Evolutionary conservation across 768 basidiomycete species (phyloP).

Genomic region (Ephemerocybe angulata): DNA sequence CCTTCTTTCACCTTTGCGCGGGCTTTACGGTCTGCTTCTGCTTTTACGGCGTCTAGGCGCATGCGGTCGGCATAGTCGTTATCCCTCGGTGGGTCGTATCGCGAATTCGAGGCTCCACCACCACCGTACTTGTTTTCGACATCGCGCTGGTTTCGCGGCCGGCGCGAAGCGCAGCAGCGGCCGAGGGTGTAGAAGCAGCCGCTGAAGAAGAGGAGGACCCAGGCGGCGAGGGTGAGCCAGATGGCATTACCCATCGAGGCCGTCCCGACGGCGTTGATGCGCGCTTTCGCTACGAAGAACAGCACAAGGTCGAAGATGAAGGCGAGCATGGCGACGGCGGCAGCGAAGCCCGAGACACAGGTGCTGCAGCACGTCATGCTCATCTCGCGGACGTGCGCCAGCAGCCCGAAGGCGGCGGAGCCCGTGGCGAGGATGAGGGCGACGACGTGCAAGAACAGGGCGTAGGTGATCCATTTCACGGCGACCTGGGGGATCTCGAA

Average conservation of each 20-base stretch:
- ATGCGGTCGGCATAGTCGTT: constrained; percentile 55
- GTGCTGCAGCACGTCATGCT: constrained; percentile 82
- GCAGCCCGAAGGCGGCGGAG: constrained; percentile 76
- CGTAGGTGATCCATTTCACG: constrained; percentile 95
- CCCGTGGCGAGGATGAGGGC: constrained; percentile 72
- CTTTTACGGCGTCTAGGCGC: constrained; percentile 82
- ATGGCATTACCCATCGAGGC: constrained; percentile 85
- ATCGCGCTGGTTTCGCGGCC: constrained; percentile 36
- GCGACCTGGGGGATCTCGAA: constrained; percentile 77
- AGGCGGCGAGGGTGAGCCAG: constrained; percentile 88
- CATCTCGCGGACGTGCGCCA: constrained; percentile 86
- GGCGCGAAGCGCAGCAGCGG: constrained; percentile 73
- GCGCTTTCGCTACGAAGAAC: constrained; percentile 84
- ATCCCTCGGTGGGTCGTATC: constrained; percentile 15
- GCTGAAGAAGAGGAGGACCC: constrained; percentile 83
- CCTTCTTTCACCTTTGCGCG: constrained; percentile 55
- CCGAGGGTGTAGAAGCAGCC: constrained; percentile 86
- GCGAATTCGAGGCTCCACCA: constrained; percentile 22
- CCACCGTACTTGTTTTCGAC: constrained; percentile 36
- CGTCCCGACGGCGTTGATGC: constrained; percentile 75
- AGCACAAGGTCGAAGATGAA: constrained; percentile 91
- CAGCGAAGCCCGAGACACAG: constrained; percentile 78
- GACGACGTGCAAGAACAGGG: constrained; percentile 86
- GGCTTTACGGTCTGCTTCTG: constrained; percentile 81
- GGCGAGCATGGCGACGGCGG: constrained; percentile 73